Evolutionary conservation across 2,329 filamentous ascomycete genomes (phyloP).

Genomic region (Xylaria arbuscula): DNA sequence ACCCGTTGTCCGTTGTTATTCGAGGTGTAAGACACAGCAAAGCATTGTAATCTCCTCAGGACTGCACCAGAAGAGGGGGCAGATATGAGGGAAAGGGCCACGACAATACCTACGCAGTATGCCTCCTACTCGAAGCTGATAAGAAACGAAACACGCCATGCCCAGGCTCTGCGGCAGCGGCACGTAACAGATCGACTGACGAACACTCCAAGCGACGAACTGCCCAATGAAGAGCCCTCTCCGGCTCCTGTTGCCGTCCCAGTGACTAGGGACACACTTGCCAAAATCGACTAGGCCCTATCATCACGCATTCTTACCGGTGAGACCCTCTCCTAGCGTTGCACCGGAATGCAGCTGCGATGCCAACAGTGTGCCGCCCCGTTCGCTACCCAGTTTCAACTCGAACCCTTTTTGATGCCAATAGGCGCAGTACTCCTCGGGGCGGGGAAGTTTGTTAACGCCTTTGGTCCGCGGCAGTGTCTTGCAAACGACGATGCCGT

Average conservation of each 20-base stretch:
- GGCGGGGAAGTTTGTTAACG: constrained; percentile 27
- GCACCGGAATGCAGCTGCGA: constrained; percentile 36
- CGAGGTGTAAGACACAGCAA: constrained; percentile 27
- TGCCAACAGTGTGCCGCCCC: constrained; percentile 31
- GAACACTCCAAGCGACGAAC: constrained; percentile 30
- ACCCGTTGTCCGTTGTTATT: constrained; percentile 25
- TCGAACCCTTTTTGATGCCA: constrained; percentile 10
- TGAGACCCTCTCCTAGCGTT: constrained; percentile 33
- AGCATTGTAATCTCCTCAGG: constrained; percentile 17
- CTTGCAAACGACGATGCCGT: constrained; percentile 8
- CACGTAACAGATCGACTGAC: constrained; percentile 22
- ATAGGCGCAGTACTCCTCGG: constrained; percentile 36
- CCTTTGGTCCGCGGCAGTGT: constrained; percentile 13
- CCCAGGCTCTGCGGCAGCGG: constrained; percentile 16
- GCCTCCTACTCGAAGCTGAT: constrained; percentile 19
- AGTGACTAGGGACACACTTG: constrained; percentile 7
- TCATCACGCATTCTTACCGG: constrained; percentile 29
- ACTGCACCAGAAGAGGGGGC: not conserved
- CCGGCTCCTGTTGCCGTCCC: constrained; percentile 16
- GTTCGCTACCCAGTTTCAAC: constrained; percentile 34
- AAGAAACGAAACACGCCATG: constrained; percentile 31
- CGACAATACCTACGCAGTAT: constrained; percentile 3
- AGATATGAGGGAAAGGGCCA: not conserved
- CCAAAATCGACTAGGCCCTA: constrained; percentile 19
- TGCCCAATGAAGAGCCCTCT: constrained; percentile 27